Base-by-base conservation (phyloP, 2,329 filamentous ascomycete genomes). In the Biscogniauxia mediterranea region DNA sequence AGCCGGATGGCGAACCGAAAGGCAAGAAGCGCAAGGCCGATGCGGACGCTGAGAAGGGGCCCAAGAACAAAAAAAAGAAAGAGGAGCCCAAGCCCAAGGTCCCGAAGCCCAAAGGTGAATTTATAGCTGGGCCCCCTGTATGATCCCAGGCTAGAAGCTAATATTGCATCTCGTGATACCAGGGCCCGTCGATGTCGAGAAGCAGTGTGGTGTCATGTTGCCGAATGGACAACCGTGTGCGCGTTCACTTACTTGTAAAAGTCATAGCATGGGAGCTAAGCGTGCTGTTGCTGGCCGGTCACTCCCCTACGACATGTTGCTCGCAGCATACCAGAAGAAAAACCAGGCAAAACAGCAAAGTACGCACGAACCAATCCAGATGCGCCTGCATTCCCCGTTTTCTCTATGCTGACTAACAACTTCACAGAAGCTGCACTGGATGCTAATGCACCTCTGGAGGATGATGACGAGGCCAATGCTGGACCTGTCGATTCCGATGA, bases 281-380 rank as follows among this genome's bases (percentile, higher is more conserved):
- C 85, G 93, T 68, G 90, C 90, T 0, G 93, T 97, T 2, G 90
- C 92, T 5, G 93, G 93, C 0, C 84, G 93, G 63, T 95, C 91
- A 52, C 78, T 96, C 62, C 93, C 93, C 1, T 97, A 97, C 72
- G 93, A 97, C 75, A 95, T 96, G 89, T 80, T 97, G 49, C 83
- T 97, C 46, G 88, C 90, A 15, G 89, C 90, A 7, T 95, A 95
- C 71, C 91, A 95, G 76, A 97, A 98, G 83, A 98, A 97, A 82
- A 99, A 99, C 71, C 95, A 98, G 76, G 95, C 95, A 21, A 96
- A 97, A 73, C 92, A 97, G 79, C 95, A 98, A 77, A 96, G 92
- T 93, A 82, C 78, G 89, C 84, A 52, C 56, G 51, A 17, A 23
- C 26, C 8, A 23, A 9, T 51, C 28, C 17, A 42, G 20, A 42